Conservation (phyloP, 129 eudicot species). For the Smallanthus sonchifolius region DNA sequence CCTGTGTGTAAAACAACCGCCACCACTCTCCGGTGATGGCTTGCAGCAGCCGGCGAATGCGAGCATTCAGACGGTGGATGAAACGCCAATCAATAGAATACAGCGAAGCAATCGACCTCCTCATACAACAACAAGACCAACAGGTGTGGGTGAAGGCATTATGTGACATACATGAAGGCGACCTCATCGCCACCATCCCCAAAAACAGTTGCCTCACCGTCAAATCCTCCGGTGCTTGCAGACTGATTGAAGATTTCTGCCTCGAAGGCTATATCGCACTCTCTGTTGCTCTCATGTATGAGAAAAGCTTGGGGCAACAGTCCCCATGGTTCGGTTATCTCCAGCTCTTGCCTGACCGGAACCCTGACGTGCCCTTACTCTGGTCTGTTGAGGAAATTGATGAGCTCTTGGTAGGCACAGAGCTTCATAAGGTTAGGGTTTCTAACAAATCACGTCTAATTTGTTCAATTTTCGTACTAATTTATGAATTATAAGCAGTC, state of each 20-base stretch:
- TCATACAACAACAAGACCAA: conserved; percentile 22
- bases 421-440: conserved; percentile 70
- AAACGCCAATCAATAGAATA: conserved; percentile 43
- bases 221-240: conserved; percentile 53
- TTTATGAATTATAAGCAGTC: not conserved
- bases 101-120: conserved; percentile 58
- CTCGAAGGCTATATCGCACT: conserved; percentile 75
- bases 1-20: not conserved
- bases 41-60: conserved; percentile 44
- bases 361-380: conserved; percentile 64
- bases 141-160: conserved; percentile 46
- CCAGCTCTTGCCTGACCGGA: conserved; percentile 43
- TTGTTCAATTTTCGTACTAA: not conserved
- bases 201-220: conserved; percentile 75
- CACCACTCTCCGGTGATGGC: conserved; percentile 15
- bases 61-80: conserved; percentile 94
- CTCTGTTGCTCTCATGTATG: conserved; percentile 76
- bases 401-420: conserved; percentile 57
- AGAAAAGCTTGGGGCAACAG: conserved; percentile 50
- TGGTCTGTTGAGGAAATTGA: conserved; percentile 68
- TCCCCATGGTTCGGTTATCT: conserved; percentile 80
- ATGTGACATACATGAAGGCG: conserved; percentile 61
- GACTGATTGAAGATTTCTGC: conserved; percentile 46
- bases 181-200: conserved; percentile 82
- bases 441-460: not conserved